A percentile compares a stretch with the other conserved stretches of the same genome.
Evolutionary conservation across 2,329 filamentous ascomycete genomes (phyloP).

Genomic region (Sarocladiaceae sp.): DNA sequence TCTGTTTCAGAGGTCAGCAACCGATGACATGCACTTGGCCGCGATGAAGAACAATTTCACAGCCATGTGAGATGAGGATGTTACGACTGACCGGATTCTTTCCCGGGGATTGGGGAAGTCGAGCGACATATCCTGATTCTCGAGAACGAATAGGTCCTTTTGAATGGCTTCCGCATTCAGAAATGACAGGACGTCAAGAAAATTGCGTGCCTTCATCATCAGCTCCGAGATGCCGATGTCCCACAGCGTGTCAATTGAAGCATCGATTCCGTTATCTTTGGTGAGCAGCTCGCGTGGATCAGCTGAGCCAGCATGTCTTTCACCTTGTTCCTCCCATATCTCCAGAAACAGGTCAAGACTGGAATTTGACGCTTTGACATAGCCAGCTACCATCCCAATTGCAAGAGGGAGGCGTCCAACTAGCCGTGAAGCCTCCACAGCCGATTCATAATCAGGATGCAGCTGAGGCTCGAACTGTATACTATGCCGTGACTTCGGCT

Average conservation of each 20-base stretch:
- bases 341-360: slow-evolving; percentile 1
- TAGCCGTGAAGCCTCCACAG: neutral
- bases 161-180: slow-evolving; percentile 1
- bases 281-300: neutral
- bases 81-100: neutral
- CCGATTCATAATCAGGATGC: slow-evolving; percentile 1
- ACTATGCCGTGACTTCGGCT: neutral
- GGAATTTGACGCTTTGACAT: neutral
- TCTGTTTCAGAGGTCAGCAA: neutral
- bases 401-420: neutral
- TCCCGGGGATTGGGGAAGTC: slow-evolving; percentile 2
- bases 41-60: neutral
- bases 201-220: slow-evolving; percentile 6
- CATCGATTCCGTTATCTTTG: neutral
- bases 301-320: neutral
- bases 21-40: neutral
- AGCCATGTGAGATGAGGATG: neutral
- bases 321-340: slow-evolving; percentile 2
- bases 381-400: neutral
- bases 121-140: neutral
- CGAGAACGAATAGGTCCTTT: neutral
- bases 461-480: neutral
- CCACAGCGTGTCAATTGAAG: slow-evolving; percentile 3
- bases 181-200: slow-evolving; percentile 1
- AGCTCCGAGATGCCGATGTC: slow-evolving; percentile 5